Base-by-base conservation (phyloP, 1,284 basidiomycete species). In the Moniliophthora roreri region DNA sequence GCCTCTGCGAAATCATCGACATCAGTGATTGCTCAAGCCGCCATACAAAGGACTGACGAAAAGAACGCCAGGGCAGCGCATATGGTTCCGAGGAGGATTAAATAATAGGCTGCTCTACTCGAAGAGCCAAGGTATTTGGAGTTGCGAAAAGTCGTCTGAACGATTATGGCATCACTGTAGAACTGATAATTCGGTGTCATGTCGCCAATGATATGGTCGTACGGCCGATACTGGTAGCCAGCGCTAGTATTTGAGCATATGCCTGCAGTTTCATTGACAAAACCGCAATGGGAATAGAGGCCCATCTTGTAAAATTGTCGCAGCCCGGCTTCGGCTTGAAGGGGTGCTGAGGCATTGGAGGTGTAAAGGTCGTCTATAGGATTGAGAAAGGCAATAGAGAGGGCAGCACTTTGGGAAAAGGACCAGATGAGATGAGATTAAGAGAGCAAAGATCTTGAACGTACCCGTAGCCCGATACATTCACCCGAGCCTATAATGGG, bases 261-360 rank as follows among this genome's bases (percentile, higher is more conserved):
- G 34, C 89, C 90, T 26, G 73, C 72, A 21, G 76, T 77, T 37
- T 69, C 67, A 58, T 84, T 79, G 61, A 86, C 70, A 63, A 84
- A 91, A 61, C 76, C 89, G 60, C 89, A 91, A 65, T 88, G 81
- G 18, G 82, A 82, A 71, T 92, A 92, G 37, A 92, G 73, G 20
- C 89, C 89, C 60, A 87, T 92, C 54, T 82, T 72, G 70, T 92
- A 92, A 55, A 76, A 67, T 64, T 85, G 79, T 61, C 89, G 82
- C 51, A 92, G 71, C 28, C 89, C 89, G 20, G 73, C 70, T 48
- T 71, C 62, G 46, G 71, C 65, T 51, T 73, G 76, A 2, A 92
- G 78, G 3, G 89, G 85, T 46, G 78, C 76, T 39, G 80, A 80
- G 26, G 81, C 74, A 65, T 91, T 87, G 50, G 66, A 64, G n/a